These are phyloP conservation scores for Nothophoma quercina DNA, from an alignment of 2,329 filamentous ascomycete species.

Conservation along the genomic window DNA sequence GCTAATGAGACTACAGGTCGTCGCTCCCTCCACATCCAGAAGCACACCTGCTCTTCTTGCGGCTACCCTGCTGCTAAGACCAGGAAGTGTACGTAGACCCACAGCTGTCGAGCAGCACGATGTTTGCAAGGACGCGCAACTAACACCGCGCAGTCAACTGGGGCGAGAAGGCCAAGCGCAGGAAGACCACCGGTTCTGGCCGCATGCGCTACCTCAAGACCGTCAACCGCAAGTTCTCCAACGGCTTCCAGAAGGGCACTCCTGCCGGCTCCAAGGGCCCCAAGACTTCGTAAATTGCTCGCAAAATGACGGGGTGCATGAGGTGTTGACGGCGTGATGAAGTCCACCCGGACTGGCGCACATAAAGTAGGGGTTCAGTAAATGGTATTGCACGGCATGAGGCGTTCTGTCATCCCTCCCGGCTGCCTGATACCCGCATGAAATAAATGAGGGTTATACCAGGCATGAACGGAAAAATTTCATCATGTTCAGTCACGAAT, in stretches of 20 bases:
- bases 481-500: slow-evolving; percentile 51
- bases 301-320: slow-evolving; percentile 22
- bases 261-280: slow-evolving; percentile 84
- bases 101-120: slow-evolving; percentile 9
- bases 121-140: slow-evolving; percentile 20
- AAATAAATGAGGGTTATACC: slow-evolving; percentile 42
- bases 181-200: slow-evolving; percentile 98
- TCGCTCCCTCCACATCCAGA: slow-evolving; percentile 99
- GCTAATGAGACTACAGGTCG: slow-evolving; percentile 68
- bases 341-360: slow-evolving; percentile 38
- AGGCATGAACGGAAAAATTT: slow-evolving; percentile 50
- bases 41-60: slow-evolving; percentile 96
- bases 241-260: slow-evolving; percentile 92
- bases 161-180: slow-evolving; percentile 99
- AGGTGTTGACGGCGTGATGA: slow-evolving; percentile 35
- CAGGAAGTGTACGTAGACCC: slow-evolving; percentile 87
- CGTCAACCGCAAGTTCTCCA: slow-evolving; percentile 92
- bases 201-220: slow-evolving; percentile 95
- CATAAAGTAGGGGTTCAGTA: slow-evolving; percentile 44
- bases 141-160: slow-evolving; percentile 81
- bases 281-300: slow-evolving; percentile 39
- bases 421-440: slow-evolving; percentile 42
- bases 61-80: slow-evolving; percentile 97
- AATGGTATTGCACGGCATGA: slow-evolving; percentile 50
- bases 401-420: slow-evolving; percentile 48